A percentile compares a stretch with the other conserved stretches of the same genome.
Conservation (phyloP, 805 yeast genomes). For the Myxozyma neglecta region DNA sequence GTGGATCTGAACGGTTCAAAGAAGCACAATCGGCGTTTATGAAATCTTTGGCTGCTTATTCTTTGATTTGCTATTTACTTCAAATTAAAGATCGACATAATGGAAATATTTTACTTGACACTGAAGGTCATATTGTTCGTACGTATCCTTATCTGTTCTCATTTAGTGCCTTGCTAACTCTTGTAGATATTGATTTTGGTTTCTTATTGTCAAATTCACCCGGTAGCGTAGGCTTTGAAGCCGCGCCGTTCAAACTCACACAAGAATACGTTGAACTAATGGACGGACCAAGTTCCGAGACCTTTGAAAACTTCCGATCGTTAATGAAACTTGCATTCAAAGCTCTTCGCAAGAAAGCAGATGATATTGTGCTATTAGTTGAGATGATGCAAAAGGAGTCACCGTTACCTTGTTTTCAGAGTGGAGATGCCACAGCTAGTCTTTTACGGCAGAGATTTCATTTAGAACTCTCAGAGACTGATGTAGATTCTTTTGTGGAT, state of each 20-base stretch:
- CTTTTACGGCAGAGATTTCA: constrained; percentile 81
- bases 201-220: constrained; percentile 91
- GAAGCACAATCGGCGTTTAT: constrained; percentile 85
- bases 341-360: constrained; percentile 69
- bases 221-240: constrained; percentile 95
- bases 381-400: constrained; percentile 94
- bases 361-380: constrained; percentile 75
- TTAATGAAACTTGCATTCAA: constrained; percentile 73
- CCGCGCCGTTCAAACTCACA: constrained; percentile 94
- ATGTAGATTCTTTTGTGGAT: constrained; percentile 77
- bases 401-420: constrained; percentile 83
- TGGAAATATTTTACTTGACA: constrained; percentile 96
- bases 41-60: constrained; percentile 86
- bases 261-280: constrained; percentile 83
- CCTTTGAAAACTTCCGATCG: constrained; percentile 59
- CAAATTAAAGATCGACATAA: constrained; percentile 98
- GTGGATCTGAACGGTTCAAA: constrained; percentile 52
- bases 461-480: constrained; percentile 67
- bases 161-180: neutral
- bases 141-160: neutral
- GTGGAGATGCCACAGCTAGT: constrained; percentile 79
- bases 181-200: constrained; percentile 85
- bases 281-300: constrained; percentile 71
- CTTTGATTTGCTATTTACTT: constrained; percentile 82
- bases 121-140: constrained; percentile 83